These are phyloP conservation scores for Penicillium sp. DNA, from an alignment of 2,329 filamentous ascomycete genomes.

Conservation along the genomic window DNA sequence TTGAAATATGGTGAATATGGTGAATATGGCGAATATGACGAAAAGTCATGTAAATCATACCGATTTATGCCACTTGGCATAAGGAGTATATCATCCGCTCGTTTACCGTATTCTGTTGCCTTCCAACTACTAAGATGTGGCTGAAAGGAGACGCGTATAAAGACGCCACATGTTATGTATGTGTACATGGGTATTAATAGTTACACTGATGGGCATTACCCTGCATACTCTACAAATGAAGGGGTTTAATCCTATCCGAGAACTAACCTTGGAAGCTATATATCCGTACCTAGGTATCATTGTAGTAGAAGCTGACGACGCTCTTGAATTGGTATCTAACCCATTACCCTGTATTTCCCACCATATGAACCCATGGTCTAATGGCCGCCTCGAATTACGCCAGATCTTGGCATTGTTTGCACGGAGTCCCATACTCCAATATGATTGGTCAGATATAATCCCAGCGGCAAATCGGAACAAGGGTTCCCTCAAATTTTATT, in stretches of 20 bases:
- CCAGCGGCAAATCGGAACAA: neutral
- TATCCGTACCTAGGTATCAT: too few species aligned
- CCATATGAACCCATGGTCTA: neutral
- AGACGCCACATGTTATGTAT: neutral
- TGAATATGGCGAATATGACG: neutral
- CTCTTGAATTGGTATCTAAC: neutral
- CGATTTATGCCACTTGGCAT: too few species aligned
- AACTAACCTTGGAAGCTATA: too few species aligned
- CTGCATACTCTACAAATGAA: neutral
- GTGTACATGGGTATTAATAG: neutral
- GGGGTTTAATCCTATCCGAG: too few species aligned
- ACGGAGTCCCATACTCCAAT: neutral
- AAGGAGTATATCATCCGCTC: neutral
- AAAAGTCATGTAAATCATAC: neutral
- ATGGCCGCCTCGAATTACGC: conserved; percentile 4
- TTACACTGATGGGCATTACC: neutral
- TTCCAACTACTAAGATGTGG: neutral
- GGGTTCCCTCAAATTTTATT: neutral
- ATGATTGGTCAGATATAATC: neutral
- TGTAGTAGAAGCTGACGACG: conserved; percentile 9
- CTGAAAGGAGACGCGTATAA: neutral
- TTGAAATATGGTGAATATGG: too few species aligned
- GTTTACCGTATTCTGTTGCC: neutral
- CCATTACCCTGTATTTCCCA: neutral
- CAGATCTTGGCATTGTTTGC: neutral